Evolutionary conservation across 805 yeast species (phyloP).

Genomic region (Spencermartinsiella europaea): DNA sequence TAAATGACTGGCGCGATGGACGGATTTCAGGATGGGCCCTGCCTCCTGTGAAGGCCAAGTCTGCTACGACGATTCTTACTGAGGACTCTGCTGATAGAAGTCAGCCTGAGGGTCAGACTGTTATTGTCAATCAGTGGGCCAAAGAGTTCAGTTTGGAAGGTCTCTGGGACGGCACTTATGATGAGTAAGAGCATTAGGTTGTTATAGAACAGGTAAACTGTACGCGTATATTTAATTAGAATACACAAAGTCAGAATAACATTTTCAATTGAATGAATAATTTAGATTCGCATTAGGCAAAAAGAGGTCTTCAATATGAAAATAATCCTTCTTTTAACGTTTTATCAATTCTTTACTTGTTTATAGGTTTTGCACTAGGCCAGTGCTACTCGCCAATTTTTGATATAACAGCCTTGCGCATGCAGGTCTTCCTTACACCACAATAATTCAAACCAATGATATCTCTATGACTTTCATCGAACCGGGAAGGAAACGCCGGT

Average conservation of each 20-base stretch:
- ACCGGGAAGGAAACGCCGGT: neutral
- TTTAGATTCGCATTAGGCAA: too few species aligned
- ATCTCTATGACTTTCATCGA: neutral
- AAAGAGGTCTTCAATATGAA: too few species aligned
- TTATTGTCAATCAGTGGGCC: slow-evolving; percentile 87
- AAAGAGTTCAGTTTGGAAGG: slow-evolving; percentile 91
- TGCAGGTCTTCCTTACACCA: too few species aligned
- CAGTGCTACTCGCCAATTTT: too few species aligned
- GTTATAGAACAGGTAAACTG: neutral
- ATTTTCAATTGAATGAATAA: too few species aligned
- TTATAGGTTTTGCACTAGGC: too few species aligned
- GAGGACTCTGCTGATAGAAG: slow-evolving; percentile 10
- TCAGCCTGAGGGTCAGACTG: slow-evolving; percentile 36
- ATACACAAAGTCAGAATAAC: too few species aligned
- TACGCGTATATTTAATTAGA: too few species aligned
- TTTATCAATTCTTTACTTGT: too few species aligned
- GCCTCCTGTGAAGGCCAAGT: slow-evolving; percentile 39
- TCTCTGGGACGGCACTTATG: slow-evolving; percentile 41
- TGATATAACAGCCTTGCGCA: too few species aligned
- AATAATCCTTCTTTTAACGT: too few species aligned
- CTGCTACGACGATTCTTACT: slow-evolving; percentile 18
- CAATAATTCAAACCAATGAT: too few species aligned
- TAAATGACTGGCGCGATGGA: slow-evolving; percentile 98
- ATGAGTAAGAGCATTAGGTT: slow-evolving; percentile 4
- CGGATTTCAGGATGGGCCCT: slow-evolving; percentile 85